These are phyloP conservation scores for Morella rubra DNA, from an alignment of 306 rosid genomes.

Conservation along the genomic window DNA sequence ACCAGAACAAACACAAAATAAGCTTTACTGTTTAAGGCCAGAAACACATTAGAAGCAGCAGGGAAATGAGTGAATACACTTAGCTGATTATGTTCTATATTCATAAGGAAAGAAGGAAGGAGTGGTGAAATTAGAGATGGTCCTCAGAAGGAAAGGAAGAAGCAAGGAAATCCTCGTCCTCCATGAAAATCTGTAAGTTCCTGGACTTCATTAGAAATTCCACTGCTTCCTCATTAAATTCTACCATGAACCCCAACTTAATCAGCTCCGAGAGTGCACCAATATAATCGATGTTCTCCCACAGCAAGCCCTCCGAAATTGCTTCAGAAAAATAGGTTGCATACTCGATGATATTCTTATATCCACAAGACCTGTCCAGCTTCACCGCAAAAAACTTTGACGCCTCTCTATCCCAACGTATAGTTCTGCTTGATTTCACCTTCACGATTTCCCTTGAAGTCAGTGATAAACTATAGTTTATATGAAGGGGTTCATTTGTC, in stretches of 20 bases:
- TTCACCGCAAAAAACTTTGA: constrained; percentile 42
- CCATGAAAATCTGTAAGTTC: constrained; percentile 56
- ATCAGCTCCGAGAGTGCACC: constrained; percentile 55
- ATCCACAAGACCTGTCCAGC: constrained; percentile 30
- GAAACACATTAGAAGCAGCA: not conserved
- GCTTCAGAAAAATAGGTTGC: constrained; percentile 62
- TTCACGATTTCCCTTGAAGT: constrained; percentile 35
- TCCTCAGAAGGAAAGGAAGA: constrained; percentile 33
- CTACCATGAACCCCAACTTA: constrained; percentile 50
- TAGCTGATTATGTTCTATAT: too few relatives aligned
- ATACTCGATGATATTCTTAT: constrained; percentile 35
- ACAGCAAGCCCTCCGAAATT: constrained; percentile 51
- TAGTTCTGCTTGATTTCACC: constrained; percentile 38
- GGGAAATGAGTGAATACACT: not conserved
- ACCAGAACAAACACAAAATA: not conserved
- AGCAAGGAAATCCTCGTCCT: constrained; percentile 60
- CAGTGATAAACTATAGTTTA: constrained; percentile 42
- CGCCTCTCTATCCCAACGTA: constrained; percentile 44
- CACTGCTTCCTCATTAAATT: constrained; percentile 55
- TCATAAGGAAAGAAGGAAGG: too few relatives aligned
- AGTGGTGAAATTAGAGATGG: not conserved
- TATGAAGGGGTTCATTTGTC: constrained; percentile 39
- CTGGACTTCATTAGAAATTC: constrained; percentile 60
- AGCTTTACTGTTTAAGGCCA: not conserved
- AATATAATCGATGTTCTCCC: constrained; percentile 50